Conservation (phyloP, 176 grass and related monocot species). For the Triticum timopheevii region DNA sequence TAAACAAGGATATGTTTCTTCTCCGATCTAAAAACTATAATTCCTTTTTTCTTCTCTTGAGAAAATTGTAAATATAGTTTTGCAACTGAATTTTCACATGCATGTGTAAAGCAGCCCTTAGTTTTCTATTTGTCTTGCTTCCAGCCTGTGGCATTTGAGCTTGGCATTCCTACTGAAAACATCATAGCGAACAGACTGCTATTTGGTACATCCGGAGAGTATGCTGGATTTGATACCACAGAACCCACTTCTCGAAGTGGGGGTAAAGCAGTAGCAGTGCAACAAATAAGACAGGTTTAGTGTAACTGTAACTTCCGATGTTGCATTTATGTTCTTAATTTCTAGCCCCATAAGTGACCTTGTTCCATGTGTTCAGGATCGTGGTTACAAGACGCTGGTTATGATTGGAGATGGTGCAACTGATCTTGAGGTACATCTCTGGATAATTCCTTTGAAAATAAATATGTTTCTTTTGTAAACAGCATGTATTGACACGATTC, state of each 20-base stretch:
- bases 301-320: background rate
- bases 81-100: background rate
- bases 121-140: conserved; percentile 13
- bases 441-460: background rate
- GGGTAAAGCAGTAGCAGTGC: conserved; percentile 60
- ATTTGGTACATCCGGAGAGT: conserved; percentile 58
- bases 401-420: conserved; percentile 86
- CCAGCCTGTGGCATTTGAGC: conserved; percentile 58
- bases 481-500: background rate
- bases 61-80: background rate
- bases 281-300: conserved; percentile 58
- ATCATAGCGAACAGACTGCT: conserved; percentile 59
- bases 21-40: background rate
- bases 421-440: conserved; percentile 57
- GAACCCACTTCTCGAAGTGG: conserved; percentile 70
- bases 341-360: conserved; percentile 29
- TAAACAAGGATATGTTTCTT: conserved; percentile 14
- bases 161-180: conserved; percentile 56
- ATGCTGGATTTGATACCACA: conserved; percentile 51
- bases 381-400: conserved; percentile 26
- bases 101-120: conserved; percentile 11
- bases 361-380: background rate
- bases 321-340: background rate
- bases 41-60: background rate
- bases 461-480: background rate